phyloP scores from a whole-genome alignment of 495 filamentous ascomycete genomes.

The Aspergillus heteromorphus region DNA sequence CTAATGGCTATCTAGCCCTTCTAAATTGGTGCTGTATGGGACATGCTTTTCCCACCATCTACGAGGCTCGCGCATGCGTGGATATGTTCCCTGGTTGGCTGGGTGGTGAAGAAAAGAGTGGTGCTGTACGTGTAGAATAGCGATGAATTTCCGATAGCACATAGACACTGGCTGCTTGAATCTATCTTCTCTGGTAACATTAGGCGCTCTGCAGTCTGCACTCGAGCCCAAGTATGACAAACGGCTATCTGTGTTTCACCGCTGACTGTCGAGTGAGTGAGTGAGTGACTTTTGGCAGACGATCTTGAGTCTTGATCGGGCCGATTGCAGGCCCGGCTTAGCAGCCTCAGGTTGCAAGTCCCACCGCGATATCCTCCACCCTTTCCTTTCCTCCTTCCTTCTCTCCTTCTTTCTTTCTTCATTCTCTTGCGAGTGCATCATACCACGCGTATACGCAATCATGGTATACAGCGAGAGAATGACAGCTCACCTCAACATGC shows the following conservation, averaged over 20 bases:
- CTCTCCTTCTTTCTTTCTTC: neutral
- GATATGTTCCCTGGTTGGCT: constrained; percentile 6
- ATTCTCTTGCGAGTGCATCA: no score
- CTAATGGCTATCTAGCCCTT: constrained; percentile 35
- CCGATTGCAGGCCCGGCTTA: neutral
- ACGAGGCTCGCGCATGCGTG: constrained; percentile 3
- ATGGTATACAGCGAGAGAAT: no score
- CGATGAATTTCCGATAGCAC: constrained; percentile 35
- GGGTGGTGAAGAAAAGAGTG: constrained; percentile 6
- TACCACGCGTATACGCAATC: no score
- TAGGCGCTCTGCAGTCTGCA: no score
- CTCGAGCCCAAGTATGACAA: no score
- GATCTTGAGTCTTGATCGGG: neutral
- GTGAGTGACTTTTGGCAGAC: neutral
- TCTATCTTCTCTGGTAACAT: neutral
- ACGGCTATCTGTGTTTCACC: no score
- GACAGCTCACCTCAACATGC: neutral
- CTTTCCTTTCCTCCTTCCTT: neutral
- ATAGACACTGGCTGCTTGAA: constrained; percentile 24
- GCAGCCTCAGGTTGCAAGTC: neutral
- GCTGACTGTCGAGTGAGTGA: no score
- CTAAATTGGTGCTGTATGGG: constrained; percentile 25
- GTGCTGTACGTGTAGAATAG: constrained; percentile 28
- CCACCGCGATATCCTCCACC: neutral
- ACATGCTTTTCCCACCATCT: constrained; percentile 3